Conservation (phyloP, 345 rosid species). For the Euphorbia peplus region DNA sequence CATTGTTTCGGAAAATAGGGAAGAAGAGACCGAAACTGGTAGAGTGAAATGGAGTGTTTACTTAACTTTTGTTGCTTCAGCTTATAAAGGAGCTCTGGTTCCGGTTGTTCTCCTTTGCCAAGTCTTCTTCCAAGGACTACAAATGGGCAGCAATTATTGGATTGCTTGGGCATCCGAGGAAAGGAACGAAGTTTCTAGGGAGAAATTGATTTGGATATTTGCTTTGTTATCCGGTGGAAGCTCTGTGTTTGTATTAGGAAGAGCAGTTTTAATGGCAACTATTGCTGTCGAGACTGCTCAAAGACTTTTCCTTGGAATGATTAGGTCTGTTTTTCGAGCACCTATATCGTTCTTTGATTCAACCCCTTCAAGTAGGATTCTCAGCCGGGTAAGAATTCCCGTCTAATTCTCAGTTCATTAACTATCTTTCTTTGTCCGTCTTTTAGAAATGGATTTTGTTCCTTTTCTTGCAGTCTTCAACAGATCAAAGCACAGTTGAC, state of each 20-base stretch:
- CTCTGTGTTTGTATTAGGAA: conserved; percentile 58
- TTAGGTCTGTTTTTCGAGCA: conserved; percentile 54
- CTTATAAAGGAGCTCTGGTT: conserved; percentile 49
- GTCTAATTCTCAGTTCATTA: neutral
- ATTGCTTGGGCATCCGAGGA: conserved; percentile 65
- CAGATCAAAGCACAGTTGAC: conserved; percentile 71
- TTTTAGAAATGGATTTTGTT: neutral
- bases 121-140: conserved; percentile 61
- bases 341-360: conserved; percentile 65
- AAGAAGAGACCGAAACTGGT: conserved; percentile 55
- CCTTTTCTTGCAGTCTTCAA: conserved; percentile 50
- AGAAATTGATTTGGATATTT: conserved; percentile 47
- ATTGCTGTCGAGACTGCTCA: conserved; percentile 62
- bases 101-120: conserved; percentile 48
- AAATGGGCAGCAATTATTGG: conserved; percentile 74
- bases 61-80: conserved; percentile 48
- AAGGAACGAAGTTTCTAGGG: conserved; percentile 25
- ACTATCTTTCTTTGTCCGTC: neutral
- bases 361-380: conserved; percentile 69
- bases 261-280: conserved; percentile 57
- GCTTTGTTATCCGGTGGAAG: conserved; percentile 58
- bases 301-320: conserved; percentile 53
- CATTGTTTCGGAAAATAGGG: conserved; percentile 21
- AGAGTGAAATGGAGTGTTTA: conserved; percentile 63
- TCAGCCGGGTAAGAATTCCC: conserved; percentile 46